A percentile compares a stretch with the other conserved stretches of the same genome.
Evolutionary conservation across 2,329 filamentous ascomycete genomes (phyloP).

Genomic region (Taxawa tesnikishii): DNA sequence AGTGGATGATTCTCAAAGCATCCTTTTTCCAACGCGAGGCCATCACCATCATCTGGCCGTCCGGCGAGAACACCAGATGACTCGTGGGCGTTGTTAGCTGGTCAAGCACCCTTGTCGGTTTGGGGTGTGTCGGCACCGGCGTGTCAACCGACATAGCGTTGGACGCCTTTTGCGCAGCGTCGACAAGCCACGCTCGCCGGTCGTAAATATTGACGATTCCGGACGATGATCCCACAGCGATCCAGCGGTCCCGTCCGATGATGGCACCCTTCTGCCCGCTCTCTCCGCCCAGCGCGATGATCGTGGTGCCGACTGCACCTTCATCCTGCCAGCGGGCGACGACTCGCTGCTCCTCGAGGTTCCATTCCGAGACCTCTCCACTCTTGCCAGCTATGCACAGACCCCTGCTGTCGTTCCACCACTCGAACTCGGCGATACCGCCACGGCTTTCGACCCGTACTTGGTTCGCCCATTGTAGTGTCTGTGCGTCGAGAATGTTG

Average conservation of each 20-base stretch:
- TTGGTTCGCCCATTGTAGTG: conserved; percentile 78
- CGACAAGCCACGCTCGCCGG: conserved; percentile 46
- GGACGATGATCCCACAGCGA: conserved; percentile 72
- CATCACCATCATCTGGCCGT: conserved; percentile 82
- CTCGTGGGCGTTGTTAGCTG: conserved; percentile 82
- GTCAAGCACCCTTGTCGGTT: conserved; percentile 62
- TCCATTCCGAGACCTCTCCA: conserved; percentile 86
- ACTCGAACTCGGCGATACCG: conserved; percentile 80
- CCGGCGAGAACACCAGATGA: conserved; percentile 67
- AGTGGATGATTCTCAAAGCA: conserved; percentile 73
- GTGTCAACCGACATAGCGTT: conserved; percentile 4
- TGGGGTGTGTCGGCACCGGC: conserved; percentile 50
- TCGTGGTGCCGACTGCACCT: conserved; percentile 74
- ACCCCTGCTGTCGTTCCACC: conserved; percentile 79
- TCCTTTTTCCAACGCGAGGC: conserved; percentile 80
- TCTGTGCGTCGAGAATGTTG: conserved; percentile 68
- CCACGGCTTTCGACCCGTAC: conserved; percentile 70
- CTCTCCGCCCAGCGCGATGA: conserved; percentile 63
- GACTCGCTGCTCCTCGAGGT: conserved; percentile 54
- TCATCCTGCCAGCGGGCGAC: conserved; percentile 81
- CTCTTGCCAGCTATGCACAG: conserved; percentile 74
- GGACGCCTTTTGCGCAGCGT: conserved; percentile 6
- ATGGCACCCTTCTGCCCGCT: conserved; percentile 33
- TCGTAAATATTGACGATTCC: conserved; percentile 94
- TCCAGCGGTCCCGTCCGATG: conserved; percentile 75